Conservation (phyloP, 2,329 filamentous ascomycete genomes). For the Cadophora sp. region DNA sequence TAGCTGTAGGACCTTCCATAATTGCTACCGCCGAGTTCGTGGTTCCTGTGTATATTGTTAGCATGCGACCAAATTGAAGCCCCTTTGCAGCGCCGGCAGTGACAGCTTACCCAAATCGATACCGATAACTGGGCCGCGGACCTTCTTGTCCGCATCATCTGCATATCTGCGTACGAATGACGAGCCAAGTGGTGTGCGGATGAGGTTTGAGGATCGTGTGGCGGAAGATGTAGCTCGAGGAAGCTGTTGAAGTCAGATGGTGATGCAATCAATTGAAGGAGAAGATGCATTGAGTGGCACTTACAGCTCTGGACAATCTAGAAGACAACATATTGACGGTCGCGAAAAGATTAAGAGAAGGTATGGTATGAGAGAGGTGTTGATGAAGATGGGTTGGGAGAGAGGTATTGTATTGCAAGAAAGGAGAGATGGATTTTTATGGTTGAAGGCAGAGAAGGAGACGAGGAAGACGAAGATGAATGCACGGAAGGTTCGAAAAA, state of each 20-base stretch:
- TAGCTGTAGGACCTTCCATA: slow-evolving; percentile 95
- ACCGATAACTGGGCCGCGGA: slow-evolving; percentile 95
- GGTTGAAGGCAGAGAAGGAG: background rate
- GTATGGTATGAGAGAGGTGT: slow-evolving; percentile 6
- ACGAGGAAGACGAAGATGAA: background rate
- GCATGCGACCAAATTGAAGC: slow-evolving; percentile 28
- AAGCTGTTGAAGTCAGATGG: slow-evolving; percentile 60
- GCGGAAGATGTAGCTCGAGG: slow-evolving; percentile 76
- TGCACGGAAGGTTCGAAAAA: slow-evolving; percentile 6
- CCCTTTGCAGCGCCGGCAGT: slow-evolving; percentile 19
- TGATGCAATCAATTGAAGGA: slow-evolving; percentile 29
- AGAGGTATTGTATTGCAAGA: slow-evolving; percentile 12
- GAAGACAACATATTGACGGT: slow-evolving; percentile 71
- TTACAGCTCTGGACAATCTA: slow-evolving; percentile 77
- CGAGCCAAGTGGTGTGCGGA: slow-evolving; percentile 74
- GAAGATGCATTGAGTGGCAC: slow-evolving; percentile 46
- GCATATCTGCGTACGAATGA: slow-evolving; percentile 81
- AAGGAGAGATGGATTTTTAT: slow-evolving; percentile 18
- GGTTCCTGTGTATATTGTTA: slow-evolving; percentile 62
- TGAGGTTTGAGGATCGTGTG: slow-evolving; percentile 69
- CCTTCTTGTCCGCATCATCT: slow-evolving; percentile 78
- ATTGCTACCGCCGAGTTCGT: slow-evolving; percentile 97
- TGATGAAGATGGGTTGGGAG: slow-evolving; percentile 20
- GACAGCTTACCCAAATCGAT: slow-evolving; percentile 84
- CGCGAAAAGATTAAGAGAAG: slow-evolving; percentile 30